phyloP scores from a whole-genome alignment of 768 basidiomycete genomes.

The Pleurotus giganteus region DNA sequence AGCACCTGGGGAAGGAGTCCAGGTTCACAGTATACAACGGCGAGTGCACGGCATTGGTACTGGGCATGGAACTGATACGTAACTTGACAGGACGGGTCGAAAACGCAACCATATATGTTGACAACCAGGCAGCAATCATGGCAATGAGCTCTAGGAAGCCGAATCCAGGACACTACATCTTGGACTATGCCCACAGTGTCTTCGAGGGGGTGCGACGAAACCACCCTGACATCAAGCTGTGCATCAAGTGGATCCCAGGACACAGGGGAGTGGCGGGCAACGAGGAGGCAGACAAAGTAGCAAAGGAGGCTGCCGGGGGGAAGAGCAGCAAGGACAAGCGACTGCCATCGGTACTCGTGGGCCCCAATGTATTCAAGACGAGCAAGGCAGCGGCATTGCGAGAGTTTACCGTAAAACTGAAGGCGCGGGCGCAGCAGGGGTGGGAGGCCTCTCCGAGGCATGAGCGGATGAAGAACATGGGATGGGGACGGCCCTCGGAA shows the following conservation, averaged over 20 bases:
- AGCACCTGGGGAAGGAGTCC: constrained; percentile 17
- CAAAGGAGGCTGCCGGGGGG: constrained; percentile 19
- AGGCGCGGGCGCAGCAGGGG: not conserved
- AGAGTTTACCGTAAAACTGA: not conserved
- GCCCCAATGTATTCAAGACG: not conserved
- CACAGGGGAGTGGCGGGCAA: constrained; percentile 27
- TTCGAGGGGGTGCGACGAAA: not conserved
- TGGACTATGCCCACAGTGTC: constrained; percentile 3
- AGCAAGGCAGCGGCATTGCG: constrained; percentile 2
- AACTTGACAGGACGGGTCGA: not conserved
- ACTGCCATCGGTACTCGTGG: not conserved
- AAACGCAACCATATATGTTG: not conserved
- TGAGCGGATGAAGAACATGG: not conserved
- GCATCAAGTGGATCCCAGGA: constrained; percentile 19
- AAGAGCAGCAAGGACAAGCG: not conserved
- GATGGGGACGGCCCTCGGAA: not conserved
- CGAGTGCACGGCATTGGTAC: constrained; percentile 24
- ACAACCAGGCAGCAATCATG: constrained; percentile 15
- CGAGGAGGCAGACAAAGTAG: constrained; percentile 20
- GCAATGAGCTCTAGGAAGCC: not conserved
- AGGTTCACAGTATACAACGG: constrained; percentile 29
- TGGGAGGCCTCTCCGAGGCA: constrained; percentile 3
- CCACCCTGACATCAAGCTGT: constrained; percentile 1
- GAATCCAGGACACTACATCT: constrained; percentile 7
- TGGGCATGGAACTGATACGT: constrained; percentile 24